Conservation (phyloP, 495 filamentous ascomycete genomes). For the Chlorociboria aeruginascens region DNA sequence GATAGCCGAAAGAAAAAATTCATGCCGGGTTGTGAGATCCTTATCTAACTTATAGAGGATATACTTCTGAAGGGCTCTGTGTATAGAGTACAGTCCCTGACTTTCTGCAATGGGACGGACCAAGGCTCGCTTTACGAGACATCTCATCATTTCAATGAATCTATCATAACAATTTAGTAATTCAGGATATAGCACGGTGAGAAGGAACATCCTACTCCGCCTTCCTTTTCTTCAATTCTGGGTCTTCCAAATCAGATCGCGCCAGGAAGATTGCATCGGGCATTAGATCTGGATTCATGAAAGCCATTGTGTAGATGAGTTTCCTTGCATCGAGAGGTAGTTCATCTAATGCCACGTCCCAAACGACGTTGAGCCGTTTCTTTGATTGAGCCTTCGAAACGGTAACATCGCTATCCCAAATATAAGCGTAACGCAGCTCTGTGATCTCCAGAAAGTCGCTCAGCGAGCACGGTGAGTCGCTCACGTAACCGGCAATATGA, state of each 20-base stretch:
- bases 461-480: background rate
- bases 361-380: background rate
- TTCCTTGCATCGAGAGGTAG: background rate
- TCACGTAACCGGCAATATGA: background rate
- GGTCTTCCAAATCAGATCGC: no score
- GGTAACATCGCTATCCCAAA: background rate
- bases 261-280: background rate
- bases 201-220: no score
- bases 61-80: background rate
- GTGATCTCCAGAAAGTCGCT: background rate
- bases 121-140: no score
- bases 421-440: background rate
- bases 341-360: background rate
- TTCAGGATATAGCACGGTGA: no score
- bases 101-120: no score
- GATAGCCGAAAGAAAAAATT: background rate
- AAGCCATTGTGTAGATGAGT: background rate
- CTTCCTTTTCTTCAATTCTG: no score
- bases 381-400: background rate
- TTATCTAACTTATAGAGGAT: background rate
- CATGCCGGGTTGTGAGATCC: background rate
- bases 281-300: background rate
- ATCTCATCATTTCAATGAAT: no score
- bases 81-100: background rate
- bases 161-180: no score